Evolutionary conservation across 179 eudicot genomes (phyloP).

Genomic region (Beta lomatogona): DNA sequence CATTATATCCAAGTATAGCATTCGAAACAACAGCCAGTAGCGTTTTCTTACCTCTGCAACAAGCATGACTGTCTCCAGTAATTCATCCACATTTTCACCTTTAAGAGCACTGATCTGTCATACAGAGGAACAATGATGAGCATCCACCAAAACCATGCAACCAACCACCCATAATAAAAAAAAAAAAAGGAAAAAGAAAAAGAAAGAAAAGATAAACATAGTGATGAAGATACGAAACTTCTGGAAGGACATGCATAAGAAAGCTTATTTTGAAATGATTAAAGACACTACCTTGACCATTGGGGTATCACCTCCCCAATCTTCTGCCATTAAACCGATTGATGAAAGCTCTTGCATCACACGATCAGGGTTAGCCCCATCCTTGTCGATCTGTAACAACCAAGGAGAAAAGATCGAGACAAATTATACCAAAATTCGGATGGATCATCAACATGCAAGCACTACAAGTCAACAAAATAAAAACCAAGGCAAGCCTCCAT

Average conservation of each 20-base stretch:
- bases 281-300: conserved; percentile 71
- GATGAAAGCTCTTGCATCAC: conserved; percentile 97
- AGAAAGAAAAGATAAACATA: background rate
- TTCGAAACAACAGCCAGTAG: conserved; percentile 8
- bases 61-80: conserved; percentile 92
- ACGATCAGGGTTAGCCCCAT: conserved; percentile 92
- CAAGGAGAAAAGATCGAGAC: background rate
- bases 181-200: background rate
- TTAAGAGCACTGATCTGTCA: conserved; percentile 92
- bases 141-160: background rate
- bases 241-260: background rate
- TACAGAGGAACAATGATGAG: conserved; percentile 23
- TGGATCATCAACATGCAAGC: background rate
- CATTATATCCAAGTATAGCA: conserved; percentile 18
- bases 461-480: conserved; percentile 3
- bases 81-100: conserved; percentile 86
- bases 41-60: conserved; percentile 80
- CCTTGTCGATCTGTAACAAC: conserved; percentile 75
- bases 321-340: conserved; percentile 90
- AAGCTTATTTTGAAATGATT: background rate
- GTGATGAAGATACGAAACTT: background rate
- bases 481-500: conserved; percentile 5
- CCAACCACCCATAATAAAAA: background rate
- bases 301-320: conserved; percentile 92
- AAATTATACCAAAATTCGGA: background rate